Conservation (phyloP, 2,329 filamentous ascomycete species). For the Drechslerella coelobrocha region DNA sequence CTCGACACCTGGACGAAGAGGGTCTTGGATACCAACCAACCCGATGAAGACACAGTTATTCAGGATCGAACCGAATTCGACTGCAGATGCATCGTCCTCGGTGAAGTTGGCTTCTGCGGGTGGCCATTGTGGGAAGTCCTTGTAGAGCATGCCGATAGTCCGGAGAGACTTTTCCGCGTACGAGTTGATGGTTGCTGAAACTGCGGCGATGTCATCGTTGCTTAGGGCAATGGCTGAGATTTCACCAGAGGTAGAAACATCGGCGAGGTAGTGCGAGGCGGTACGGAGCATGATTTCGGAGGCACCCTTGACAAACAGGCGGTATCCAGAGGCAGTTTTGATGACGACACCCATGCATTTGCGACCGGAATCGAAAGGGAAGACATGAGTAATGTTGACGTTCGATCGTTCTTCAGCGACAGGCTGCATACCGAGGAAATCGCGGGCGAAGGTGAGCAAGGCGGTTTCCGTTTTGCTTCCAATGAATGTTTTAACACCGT, state of each 20-base stretch:
- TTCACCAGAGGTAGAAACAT: slow-evolving; percentile 40
- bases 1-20: slow-evolving; percentile 61
- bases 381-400: slow-evolving; percentile 68
- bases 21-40: slow-evolving; percentile 62
- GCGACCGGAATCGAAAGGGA: slow-evolving; percentile 77
- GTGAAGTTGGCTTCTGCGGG: slow-evolving; percentile 67
- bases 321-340: slow-evolving; percentile 62
- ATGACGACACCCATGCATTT: slow-evolving; percentile 71
- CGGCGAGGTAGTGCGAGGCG: slow-evolving; percentile 58
- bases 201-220: slow-evolving; percentile 35
- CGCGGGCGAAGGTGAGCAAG: slow-evolving; percentile 72
- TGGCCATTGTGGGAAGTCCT: slow-evolving; percentile 85
- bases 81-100: slow-evolving; percentile 60
- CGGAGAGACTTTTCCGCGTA: slow-evolving; percentile 82
- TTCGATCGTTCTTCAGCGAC: slow-evolving; percentile 70
- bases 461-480: slow-evolving; percentile 81
- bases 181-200: slow-evolving; percentile 73
- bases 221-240: slow-evolving; percentile 51
- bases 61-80: slow-evolving; percentile 63
- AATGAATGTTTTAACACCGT: slow-evolving; percentile 71
- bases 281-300: slow-evolving; percentile 67
- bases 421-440: slow-evolving; percentile 71
- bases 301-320: slow-evolving; percentile 65
- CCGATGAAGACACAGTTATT: slow-evolving; percentile 64
- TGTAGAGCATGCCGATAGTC: slow-evolving; percentile 83